Evolutionary conservation across 2,329 filamentous ascomycete genomes (phyloP).

Genomic region (Fusarium nelsonii): DNA sequence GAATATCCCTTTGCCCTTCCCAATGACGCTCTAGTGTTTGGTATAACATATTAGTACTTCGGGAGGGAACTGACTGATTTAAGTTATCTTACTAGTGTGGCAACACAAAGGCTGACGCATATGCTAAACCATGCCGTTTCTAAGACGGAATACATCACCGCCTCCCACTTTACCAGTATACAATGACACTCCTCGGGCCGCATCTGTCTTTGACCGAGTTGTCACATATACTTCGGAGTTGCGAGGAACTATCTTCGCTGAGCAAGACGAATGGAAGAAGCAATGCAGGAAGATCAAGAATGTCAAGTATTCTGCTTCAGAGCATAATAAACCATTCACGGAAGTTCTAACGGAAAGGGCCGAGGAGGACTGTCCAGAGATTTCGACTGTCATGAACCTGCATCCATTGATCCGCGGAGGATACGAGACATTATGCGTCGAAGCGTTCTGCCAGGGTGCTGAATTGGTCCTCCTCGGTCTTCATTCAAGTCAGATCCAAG

Average conservation of each 20-base stretch:
- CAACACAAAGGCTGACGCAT: background rate
- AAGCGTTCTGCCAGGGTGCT: slow-evolving; percentile 1
- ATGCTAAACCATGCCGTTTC: background rate
- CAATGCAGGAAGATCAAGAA: background rate
- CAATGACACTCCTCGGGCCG: background rate
- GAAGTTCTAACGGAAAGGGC: background rate
- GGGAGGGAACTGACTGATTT: background rate
- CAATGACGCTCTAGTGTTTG: background rate
- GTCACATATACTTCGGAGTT: background rate
- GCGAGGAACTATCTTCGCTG: background rate
- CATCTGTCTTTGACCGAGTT: background rate
- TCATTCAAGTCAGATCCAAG: background rate
- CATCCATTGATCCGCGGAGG: background rate
- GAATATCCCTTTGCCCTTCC: background rate
- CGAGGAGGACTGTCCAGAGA: background rate
- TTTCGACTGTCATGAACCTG: background rate
- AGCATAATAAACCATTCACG: background rate
- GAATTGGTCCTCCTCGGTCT: background rate
- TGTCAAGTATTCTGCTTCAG: background rate
- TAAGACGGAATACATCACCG: background rate
- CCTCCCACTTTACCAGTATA: background rate
- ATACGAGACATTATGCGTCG: background rate
- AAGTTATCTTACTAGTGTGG: background rate
- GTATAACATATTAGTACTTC: too few relatives aligned
- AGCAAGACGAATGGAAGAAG: slow-evolving; percentile 1